phyloP scores from a whole-genome alignment of 495 filamentous ascomycete species.

The Xylaria venustula region DNA sequence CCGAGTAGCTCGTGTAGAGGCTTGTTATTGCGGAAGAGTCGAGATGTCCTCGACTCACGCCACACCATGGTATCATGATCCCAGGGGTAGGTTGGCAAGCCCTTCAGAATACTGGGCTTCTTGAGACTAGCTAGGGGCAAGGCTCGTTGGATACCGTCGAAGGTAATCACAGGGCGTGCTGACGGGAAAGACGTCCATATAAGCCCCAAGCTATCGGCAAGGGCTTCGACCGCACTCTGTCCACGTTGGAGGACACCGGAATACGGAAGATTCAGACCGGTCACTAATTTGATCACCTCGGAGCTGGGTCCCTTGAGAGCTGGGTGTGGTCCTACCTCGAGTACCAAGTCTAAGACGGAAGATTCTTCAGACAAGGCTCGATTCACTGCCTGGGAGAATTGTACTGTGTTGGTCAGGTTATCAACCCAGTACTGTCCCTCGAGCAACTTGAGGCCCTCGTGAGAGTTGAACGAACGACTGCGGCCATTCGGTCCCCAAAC shows the following conservation, averaged over 20 bases:
- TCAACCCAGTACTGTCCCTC: slow-evolving; percentile 41
- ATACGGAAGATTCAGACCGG: slow-evolving; percentile 19
- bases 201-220: background rate
- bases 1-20: slow-evolving; percentile 44
- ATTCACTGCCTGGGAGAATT: slow-evolving; percentile 41
- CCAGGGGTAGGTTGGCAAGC: slow-evolving; percentile 50
- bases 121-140: background rate
- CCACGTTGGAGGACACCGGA: slow-evolving; percentile 6
- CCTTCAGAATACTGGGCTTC: slow-evolving; percentile 17
- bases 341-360: background rate
- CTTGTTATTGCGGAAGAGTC: slow-evolving; percentile 14
- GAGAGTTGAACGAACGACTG: slow-evolving; percentile 18
- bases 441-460: background rate
- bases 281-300: slow-evolving; percentile 17
- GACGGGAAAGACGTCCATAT: slow-evolving; percentile 1
- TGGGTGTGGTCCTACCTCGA: slow-evolving; percentile 47
- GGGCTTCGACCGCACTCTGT: background rate
- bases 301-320: slow-evolving; percentile 31
- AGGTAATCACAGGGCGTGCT: slow-evolving; percentile 1
- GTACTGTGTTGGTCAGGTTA: slow-evolving; percentile 45
- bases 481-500: slow-evolving; percentile 13
- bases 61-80: slow-evolving; percentile 42
- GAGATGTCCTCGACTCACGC: slow-evolving; percentile 38
- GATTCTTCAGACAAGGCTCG: slow-evolving; percentile 15
- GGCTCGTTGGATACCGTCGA: background rate